These are phyloP conservation scores for Cornus florida DNA, from an alignment of 148 eudicot species.

Conservation along the genomic window DNA sequence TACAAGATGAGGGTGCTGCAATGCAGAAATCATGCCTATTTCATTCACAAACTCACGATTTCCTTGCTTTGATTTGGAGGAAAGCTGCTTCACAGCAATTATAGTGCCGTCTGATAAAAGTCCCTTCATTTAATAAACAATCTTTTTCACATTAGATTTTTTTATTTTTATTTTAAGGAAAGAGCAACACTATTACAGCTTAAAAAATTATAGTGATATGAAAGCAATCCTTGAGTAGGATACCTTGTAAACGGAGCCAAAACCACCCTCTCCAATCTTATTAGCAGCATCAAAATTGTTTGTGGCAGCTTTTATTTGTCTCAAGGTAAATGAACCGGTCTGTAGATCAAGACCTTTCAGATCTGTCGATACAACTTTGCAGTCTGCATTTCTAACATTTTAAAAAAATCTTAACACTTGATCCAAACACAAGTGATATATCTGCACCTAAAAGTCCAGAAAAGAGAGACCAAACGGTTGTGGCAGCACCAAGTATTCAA, in stretches of 20 bases:
- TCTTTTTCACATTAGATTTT: neutral
- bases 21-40: constrained; percentile 48
- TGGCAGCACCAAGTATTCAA: neutral
- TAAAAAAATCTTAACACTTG: neutral
- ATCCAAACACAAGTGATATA: neutral
- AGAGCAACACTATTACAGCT: neutral
- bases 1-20: constrained; percentile 50
- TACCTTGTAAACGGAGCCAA: constrained; percentile 51
- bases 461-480: neutral
- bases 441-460: neutral
- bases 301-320: constrained; percentile 39
- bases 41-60: constrained; percentile 49
- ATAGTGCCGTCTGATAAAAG: constrained; percentile 29
- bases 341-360: constrained; percentile 31
- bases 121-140: constrained; percentile 23
- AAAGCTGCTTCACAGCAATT: constrained; percentile 52
- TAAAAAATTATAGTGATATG: neutral
- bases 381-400: neutral
- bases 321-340: constrained; percentile 33
- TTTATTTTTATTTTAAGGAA: neutral
- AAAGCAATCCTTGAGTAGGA: neutral
- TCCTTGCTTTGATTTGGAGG: constrained; percentile 48
- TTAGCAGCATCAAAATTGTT: constrained; percentile 43
- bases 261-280: constrained; percentile 57
- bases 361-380: constrained; percentile 17